A percentile compares a stretch with the other conserved stretches of the same genome.
Evolutionary conservation across 176 grass and related monocot species (phyloP).

Genomic region (Eragrostis nindensis): DNA sequence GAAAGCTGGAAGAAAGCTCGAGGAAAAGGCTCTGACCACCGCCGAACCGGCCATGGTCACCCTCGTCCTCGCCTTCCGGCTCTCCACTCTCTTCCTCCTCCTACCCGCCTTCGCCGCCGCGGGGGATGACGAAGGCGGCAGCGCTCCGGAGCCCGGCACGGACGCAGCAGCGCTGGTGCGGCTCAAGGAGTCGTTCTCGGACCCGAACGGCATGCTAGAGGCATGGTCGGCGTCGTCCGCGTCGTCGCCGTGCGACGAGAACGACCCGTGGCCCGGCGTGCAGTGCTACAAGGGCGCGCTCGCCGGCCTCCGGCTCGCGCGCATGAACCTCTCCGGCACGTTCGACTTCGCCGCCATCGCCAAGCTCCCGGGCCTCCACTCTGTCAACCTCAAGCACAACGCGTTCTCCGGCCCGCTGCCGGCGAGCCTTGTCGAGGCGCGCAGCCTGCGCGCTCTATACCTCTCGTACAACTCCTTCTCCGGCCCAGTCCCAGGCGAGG

Average conservation of each 20-base stretch:
- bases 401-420: constrained; percentile 57
- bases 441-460: constrained; percentile 59
- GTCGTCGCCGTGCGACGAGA: constrained; percentile 32
- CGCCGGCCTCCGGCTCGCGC: constrained; percentile 51
- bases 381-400: constrained; percentile 64
- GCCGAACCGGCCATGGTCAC: constrained; percentile 57
- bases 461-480: constrained; percentile 69
- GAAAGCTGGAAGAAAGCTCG: constrained; percentile 53
- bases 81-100: constrained; percentile 40
- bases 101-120: too few relatives aligned
- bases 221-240: constrained; percentile 40
- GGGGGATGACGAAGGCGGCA: neutral
- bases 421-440: constrained; percentile 37
- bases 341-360: constrained; percentile 60
- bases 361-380: constrained; percentile 50
- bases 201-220: constrained; percentile 34
- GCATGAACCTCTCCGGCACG: constrained; percentile 59
- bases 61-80: constrained; percentile 45
- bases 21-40: constrained; percentile 50
- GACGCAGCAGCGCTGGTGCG: constrained; percentile 57
- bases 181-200: constrained; percentile 58
- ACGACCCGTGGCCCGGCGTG: constrained; percentile 50
- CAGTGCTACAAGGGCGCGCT: constrained; percentile 62
- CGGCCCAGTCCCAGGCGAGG: constrained; percentile 47
- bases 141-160: neutral